Base-by-base conservation (phyloP, 1,139 yeast species). In the Pichia sp. region DNA sequence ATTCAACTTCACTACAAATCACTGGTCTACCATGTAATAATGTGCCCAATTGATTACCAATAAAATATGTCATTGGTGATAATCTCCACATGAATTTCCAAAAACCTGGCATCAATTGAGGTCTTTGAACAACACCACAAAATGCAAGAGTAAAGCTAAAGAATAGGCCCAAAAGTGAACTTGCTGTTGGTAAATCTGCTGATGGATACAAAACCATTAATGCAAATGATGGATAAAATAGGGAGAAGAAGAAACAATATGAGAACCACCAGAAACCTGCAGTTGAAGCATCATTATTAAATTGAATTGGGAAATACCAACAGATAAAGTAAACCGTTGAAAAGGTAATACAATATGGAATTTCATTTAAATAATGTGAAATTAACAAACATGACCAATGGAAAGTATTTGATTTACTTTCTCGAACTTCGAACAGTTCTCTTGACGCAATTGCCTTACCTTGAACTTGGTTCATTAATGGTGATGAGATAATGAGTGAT, bases 21-120 rank as follows among this genome's bases (percentile, higher is more conserved):
- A 84, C 82, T 3, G 68, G 63, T 40, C 81, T 73, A 13, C 73
- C 71, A 50, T 81, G 83, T 25, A 82, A 63, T 45, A 80, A 66
- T 7, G 66, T 51, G n/a, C 76, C 62, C 30, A 80, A 67, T 59
- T 81, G 64, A 39, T 79, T 80, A 44, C 77, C 78, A 51, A 82
- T 71, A 56, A 79, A 69, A 57, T 82, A 84, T 0, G 87, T 80
- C 62, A 77, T 74, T 23, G 90, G 90, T 7, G 85, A 77, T 2
- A 75, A 73, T 57, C 80, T 74, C 68, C 80, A 77, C 85, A 83
- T 80, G 68, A 84, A 86, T 30, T 44, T 50, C 82, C 82, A 83
- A 65, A 84, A 82, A 1, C 82, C 81, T 11, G 84, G 84, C 78
- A 80, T 72, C 42, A 74, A 66, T 1, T 56, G 42, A 7, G 65